Conservation (phyloP, 306 rosid species). For the Albizia julibrissin region DNA sequence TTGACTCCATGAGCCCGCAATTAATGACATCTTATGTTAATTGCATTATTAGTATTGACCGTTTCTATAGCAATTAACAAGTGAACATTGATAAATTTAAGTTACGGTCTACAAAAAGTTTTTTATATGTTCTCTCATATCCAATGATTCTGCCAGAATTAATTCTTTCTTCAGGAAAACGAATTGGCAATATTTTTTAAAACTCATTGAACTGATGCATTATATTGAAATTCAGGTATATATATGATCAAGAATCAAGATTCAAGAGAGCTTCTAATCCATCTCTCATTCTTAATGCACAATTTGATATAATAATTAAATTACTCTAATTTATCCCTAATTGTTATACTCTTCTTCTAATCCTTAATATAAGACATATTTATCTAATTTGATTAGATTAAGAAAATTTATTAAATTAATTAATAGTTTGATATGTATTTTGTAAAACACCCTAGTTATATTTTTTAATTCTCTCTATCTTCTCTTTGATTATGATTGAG, state of each 20-base stretch:
- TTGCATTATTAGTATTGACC: not conserved
- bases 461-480: too few relatives aligned
- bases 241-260: too few relatives aligned
- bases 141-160: not conserved
- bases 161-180: not conserved
- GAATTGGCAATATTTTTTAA: not conserved
- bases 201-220: too few relatives aligned
- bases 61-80: not conserved
- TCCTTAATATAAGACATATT: too few relatives aligned
- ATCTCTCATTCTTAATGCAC: not conserved
- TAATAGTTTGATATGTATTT: too few relatives aligned
- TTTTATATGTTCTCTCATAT: not conserved
- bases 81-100: not conserved
- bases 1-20: not conserved
- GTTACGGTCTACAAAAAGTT: not conserved
- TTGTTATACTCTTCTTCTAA: not conserved
- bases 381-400: too few relatives aligned
- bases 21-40: not conserved
- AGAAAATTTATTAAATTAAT: too few relatives aligned
- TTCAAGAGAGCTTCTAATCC: not conserved
- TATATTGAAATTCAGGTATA: too few relatives aligned
- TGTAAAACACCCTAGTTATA: too few relatives aligned
- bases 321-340: not conserved
- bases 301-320: not conserved
- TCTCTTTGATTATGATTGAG: too few relatives aligned